These are phyloP conservation scores for Micractinium conductrix DNA, from an alignment of 139 green algal species.

Conservation along the genomic window DNA sequence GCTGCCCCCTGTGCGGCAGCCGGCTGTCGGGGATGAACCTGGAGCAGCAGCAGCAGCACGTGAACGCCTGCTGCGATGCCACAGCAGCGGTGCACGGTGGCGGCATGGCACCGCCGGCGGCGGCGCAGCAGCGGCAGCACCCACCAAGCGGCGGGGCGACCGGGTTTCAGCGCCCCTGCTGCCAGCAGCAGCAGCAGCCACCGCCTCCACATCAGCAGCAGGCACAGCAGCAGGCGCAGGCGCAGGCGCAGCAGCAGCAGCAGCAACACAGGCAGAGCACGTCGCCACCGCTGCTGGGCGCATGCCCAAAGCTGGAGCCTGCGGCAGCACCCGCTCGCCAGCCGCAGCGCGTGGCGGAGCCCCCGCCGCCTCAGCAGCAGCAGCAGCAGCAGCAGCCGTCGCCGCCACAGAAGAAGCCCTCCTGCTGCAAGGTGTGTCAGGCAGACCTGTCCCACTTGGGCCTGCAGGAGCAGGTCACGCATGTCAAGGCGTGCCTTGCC, in stretches of 20 bases:
- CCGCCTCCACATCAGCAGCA: background rate
- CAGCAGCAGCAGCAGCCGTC: conserved; percentile 8
- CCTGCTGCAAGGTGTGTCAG: conserved; percentile 29
- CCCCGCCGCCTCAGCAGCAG: background rate
- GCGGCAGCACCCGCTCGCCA: background rate
- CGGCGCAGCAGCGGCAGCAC: background rate
- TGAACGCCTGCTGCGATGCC: background rate
- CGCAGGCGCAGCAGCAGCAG: background rate
- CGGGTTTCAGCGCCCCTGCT: background rate
- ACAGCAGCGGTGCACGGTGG: background rate
- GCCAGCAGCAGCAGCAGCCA: conserved; percentile 19
- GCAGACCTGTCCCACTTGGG: background rate
- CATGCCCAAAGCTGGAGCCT: background rate
- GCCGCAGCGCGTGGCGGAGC: background rate
- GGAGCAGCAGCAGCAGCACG: background rate
- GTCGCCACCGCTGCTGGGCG: background rate
- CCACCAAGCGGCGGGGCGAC: background rate
- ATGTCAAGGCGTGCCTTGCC: conserved; percentile 35
- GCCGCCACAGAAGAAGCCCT: too few species aligned
- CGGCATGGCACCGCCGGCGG: background rate
- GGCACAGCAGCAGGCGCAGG: background rate
- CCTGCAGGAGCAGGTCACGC: conserved; percentile 24
- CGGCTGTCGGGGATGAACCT: background rate
- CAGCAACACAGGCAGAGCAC: background rate
- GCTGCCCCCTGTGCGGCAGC: background rate